phyloP scores from a whole-genome alignment of 306 rosid species.

The Dalbergia cochinchinensis region DNA sequence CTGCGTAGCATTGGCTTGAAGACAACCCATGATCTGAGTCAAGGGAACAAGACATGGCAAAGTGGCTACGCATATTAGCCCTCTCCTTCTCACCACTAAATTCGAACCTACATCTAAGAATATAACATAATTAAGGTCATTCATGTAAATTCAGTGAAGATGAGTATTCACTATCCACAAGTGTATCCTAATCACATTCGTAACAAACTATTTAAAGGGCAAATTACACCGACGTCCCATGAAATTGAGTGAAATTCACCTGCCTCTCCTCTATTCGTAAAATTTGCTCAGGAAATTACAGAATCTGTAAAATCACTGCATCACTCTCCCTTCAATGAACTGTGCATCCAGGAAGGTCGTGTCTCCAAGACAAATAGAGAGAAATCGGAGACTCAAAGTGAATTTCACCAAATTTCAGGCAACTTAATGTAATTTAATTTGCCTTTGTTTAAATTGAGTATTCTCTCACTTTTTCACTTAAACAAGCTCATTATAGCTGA shows the following conservation, averaged over 20 bases:
- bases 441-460: too few species aligned
- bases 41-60: constrained; percentile 70
- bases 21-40: constrained; percentile 45
- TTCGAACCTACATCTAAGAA: background rate
- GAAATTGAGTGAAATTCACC: too few species aligned
- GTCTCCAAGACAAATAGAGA: too few species aligned
- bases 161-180: background rate
- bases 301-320: too few species aligned
- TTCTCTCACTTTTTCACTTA: background rate
- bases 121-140: background rate
- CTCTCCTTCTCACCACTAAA: constrained; percentile 61
- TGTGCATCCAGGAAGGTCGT: too few species aligned
- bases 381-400: too few species aligned
- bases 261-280: too few species aligned
- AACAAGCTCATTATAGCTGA: background rate
- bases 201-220: background rate
- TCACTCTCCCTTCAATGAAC: too few species aligned
- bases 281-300: too few species aligned
- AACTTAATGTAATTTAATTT: too few species aligned
- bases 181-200: background rate
- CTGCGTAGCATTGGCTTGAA: constrained; percentile 61
- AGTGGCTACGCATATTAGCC: constrained; percentile 60
- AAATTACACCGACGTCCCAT: too few species aligned
- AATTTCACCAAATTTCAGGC: too few species aligned
- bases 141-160: background rate